These are phyloP conservation scores for Papiliotrema fonsecae DNA, from an alignment of 1,284 basidiomycete genomes.

Conservation along the genomic window DNA sequence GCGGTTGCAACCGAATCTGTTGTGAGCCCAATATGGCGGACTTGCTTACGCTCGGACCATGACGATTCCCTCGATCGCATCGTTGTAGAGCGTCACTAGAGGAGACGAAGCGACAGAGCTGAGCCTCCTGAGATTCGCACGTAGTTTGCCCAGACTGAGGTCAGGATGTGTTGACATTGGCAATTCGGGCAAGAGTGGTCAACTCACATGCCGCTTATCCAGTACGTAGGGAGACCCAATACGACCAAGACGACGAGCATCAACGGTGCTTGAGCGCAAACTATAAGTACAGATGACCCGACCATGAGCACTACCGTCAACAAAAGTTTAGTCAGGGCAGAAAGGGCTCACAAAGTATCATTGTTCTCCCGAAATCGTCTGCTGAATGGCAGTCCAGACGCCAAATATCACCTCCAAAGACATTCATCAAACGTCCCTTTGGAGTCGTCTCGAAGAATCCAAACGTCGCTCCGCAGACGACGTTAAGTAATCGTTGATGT, in stretches of 20 bases:
- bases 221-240: conserved; percentile 28
- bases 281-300: conserved; percentile 12
- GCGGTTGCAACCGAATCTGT: conserved; percentile 35
- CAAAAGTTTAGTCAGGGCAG: too few relatives aligned
- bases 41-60: conserved; percentile 47
- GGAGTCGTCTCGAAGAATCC: conserved; percentile 81
- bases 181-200: too few relatives aligned
- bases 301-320: conserved; percentile 10
- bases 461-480: conserved; percentile 62
- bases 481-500: conserved; percentile 57
- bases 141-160: conserved; percentile 35
- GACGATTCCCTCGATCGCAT: conserved; percentile 48
- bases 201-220: conserved; percentile 28
- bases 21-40: not conserved
- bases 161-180: not conserved
- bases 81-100: conserved; percentile 48
- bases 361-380: conserved; percentile 59
- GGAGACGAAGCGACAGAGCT: conserved; percentile 45
- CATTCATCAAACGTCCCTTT: conserved; percentile 57
- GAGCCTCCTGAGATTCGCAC: conserved; percentile 40
- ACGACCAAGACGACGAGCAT: conserved; percentile 23
- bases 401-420: conserved; percentile 54
- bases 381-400: conserved; percentile 52
- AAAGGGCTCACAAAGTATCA: conserved; percentile 2
- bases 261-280: conserved; percentile 31